Conservation (phyloP, 352 stramenopile genomes). For the Globisporangium splendens region DNA sequence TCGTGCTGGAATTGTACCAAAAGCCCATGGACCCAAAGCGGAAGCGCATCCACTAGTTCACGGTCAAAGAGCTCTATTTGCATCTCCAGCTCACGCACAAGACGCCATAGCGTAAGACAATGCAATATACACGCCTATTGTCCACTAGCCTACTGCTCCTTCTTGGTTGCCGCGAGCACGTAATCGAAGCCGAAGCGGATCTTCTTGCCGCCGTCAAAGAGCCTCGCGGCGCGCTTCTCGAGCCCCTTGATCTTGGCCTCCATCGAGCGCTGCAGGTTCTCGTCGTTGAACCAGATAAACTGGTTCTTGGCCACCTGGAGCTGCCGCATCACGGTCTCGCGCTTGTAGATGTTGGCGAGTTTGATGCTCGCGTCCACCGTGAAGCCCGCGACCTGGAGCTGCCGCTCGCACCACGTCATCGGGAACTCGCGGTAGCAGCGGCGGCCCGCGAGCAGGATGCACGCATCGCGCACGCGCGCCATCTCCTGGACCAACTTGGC, state of each 20-base stretch:
- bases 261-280: conserved; percentile 13
- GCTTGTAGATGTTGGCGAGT: conserved; percentile 88
- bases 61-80: conserved; percentile 66
- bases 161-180: conserved; percentile 61
- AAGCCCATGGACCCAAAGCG: conserved; percentile 66
- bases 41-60: conserved; percentile 71
- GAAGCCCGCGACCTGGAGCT: conserved; percentile 60
- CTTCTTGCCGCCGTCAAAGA: conserved; percentile 56
- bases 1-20: conserved; percentile 61
- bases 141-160: background rate
- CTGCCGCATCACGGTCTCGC: conserved; percentile 82
- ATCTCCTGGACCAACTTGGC: conserved; percentile 58
- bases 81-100: conserved; percentile 39
- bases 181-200: conserved; percentile 89
- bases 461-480: conserved; percentile 80
- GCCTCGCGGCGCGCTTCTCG: conserved; percentile 14
- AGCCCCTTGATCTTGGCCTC: conserved; percentile 10
- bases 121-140: too few species aligned
- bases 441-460: conserved; percentile 84
- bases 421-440: conserved; percentile 91
- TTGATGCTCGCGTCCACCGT: conserved; percentile 44
- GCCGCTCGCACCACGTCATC: conserved; percentile 81
- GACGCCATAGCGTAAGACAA: conserved; percentile 8
- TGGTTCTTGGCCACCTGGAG: conserved; percentile 87
- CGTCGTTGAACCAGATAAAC: conserved; percentile 31